A percentile compares a stretch with the other conserved stretches of the same genome.
Conservation (phyloP, 2,329 filamentous ascomycete genomes). For the Eutypella sp. region DNA sequence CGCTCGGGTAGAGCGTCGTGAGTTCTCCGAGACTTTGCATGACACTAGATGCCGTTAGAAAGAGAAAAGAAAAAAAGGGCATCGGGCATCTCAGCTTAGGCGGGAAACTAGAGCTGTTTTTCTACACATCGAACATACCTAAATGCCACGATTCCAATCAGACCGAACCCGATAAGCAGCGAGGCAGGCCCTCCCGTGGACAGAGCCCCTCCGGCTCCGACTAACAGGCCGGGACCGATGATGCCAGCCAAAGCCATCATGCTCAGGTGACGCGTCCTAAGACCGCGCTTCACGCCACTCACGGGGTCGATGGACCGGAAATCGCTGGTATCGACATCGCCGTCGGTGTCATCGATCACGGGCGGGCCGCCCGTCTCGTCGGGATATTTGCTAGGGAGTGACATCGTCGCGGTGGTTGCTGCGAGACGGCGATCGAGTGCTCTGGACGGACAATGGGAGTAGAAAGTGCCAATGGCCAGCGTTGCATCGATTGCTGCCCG, state of each 20-base stretch:
- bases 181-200: slow-evolving; percentile 65
- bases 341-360: no score
- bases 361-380: no score
- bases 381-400: no score
- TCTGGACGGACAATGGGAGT: no score
- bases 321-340: slow-evolving; percentile 19
- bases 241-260: slow-evolving; percentile 62
- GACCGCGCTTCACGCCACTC: slow-evolving; percentile 62
- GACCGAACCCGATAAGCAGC: slow-evolving; percentile 66
- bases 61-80: no score
- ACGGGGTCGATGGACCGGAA: slow-evolving; percentile 51
- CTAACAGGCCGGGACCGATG: slow-evolving; percentile 66
- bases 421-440: no score
- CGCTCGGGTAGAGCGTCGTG: slow-evolving; percentile 67
- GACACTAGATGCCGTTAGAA: slow-evolving; percentile 39
- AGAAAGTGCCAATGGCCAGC: no score
- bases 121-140: slow-evolving; percentile 30
- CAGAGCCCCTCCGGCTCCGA: slow-evolving; percentile 66
- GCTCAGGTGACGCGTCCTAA: slow-evolving; percentile 59
- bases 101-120: slow-evolving; percentile 22
- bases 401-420: no score
- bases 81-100: slow-evolving; percentile 7
- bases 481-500: no score
- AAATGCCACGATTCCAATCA: slow-evolving; percentile 64
- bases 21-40: slow-evolving; percentile 74